A percentile compares a stretch with the other conserved stretches of the same genome.
phyloP scores from a whole-genome alignment of 2,329 filamentous ascomycete species.

The Diaporthe sp. region DNA sequence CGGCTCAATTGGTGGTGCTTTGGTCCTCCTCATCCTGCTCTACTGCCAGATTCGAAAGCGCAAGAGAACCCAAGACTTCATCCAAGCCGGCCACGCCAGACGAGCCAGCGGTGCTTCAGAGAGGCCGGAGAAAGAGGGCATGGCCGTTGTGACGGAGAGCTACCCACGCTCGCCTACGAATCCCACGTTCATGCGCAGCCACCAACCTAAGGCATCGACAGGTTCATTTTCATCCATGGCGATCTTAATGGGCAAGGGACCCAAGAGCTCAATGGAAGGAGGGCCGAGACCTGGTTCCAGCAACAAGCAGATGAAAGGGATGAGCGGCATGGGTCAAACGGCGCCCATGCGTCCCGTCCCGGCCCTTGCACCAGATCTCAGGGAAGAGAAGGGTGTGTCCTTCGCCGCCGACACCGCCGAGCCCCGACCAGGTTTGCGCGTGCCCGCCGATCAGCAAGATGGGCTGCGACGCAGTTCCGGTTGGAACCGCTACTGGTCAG shows the following conservation, averaged over 20 bases:
- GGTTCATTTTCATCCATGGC: constrained; percentile 75
- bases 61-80: constrained; percentile 67
- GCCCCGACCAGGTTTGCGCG: constrained; percentile 54
- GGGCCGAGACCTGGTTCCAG: constrained; percentile 49
- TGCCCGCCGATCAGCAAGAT: constrained; percentile 54
- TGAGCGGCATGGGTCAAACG: constrained; percentile 58
- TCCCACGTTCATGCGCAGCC: constrained; percentile 61
- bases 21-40: constrained; percentile 78
- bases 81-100: constrained; percentile 61
- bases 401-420: constrained; percentile 53
- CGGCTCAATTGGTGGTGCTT: constrained; percentile 83
- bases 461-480: constrained; percentile 75
- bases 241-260: constrained; percentile 73
- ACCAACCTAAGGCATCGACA: constrained; percentile 66
- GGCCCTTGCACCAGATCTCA: constrained; percentile 44
- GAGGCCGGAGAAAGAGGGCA: constrained; percentile 69
- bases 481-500: constrained; percentile 85
- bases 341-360: constrained; percentile 38
- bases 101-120: constrained; percentile 57
- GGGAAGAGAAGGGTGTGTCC: constrained; percentile 59
- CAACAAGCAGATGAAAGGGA: constrained; percentile 75
- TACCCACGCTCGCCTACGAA: constrained; percentile 51
- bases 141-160: constrained; percentile 62
- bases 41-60: constrained; percentile 77
- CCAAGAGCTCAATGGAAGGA: constrained; percentile 32